Conservation (phyloP, 495 filamentous ascomycete species). For the Aspergillus biplanus region DNA sequence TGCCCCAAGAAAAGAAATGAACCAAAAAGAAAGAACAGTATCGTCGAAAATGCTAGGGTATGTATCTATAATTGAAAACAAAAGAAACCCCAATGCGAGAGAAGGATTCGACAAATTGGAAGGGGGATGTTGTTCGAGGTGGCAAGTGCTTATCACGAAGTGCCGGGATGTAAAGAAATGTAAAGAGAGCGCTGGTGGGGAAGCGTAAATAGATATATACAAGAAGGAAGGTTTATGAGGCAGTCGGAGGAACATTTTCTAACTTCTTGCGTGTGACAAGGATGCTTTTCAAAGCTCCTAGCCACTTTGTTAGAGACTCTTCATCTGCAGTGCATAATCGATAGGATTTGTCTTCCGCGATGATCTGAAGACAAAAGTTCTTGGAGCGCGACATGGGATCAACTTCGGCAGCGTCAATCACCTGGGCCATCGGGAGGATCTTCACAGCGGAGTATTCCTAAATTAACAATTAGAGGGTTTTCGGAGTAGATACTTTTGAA, state of each 20-base stretch:
- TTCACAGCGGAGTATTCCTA: slow-evolving; percentile 83
- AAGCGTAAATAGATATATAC: not conserved
- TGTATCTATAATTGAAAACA: slow-evolving; percentile 20
- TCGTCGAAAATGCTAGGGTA: slow-evolving; percentile 21
- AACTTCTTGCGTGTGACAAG: slow-evolving; percentile 62
- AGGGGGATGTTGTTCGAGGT: slow-evolving; percentile 1
- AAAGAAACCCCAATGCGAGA: slow-evolving; percentile 12
- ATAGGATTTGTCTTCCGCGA: slow-evolving; percentile 91
- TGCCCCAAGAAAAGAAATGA: slow-evolving; percentile 7
- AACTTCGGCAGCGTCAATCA: slow-evolving; percentile 92
- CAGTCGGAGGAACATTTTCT: slow-evolving; percentile 19
- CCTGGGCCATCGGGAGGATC: slow-evolving; percentile 75
- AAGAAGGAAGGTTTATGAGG: not conserved
- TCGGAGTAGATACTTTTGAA: not conserved
- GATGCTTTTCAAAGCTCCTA: slow-evolving; percentile 90
- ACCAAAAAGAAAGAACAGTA: slow-evolving; percentile 17
- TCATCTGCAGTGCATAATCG: slow-evolving; percentile 84
- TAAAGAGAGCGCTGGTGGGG: not conserved
- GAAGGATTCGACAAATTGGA: slow-evolving; percentile 8
- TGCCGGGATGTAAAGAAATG: not conserved
- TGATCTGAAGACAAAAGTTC: slow-evolving; percentile 86
- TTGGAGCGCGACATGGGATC: slow-evolving; percentile 86
- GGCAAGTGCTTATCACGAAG: not conserved
- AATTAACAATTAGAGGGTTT: not conserved
- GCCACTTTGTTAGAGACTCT: slow-evolving; percentile 78